Conservation (phyloP, 176 grass and related monocot genomes). For the Tillandsia leiboldiana region DNA sequence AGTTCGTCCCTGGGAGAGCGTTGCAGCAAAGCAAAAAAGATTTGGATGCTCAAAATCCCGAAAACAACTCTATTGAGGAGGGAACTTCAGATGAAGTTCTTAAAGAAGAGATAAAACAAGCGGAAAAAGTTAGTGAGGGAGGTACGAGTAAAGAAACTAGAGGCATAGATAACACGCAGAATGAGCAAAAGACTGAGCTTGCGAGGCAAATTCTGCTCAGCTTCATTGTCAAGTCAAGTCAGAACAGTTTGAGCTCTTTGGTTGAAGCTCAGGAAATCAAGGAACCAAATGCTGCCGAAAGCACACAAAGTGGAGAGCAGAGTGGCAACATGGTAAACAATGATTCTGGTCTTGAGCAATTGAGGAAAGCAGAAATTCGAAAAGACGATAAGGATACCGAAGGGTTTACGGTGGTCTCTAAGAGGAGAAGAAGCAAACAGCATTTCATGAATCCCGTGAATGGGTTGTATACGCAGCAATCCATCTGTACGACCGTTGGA, state of each 20-base stretch:
- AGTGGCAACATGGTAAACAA: slow-evolving; percentile 22
- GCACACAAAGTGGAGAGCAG: slow-evolving; percentile 28
- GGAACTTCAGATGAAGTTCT: slow-evolving; percentile 11
- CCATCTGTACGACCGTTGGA: slow-evolving; percentile 71
- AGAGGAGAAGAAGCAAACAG: slow-evolving; percentile 63
- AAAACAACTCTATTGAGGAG: slow-evolving; percentile 16
- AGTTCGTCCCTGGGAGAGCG: slow-evolving; percentile 74
- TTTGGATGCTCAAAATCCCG: slow-evolving; percentile 24
- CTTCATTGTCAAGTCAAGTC: slow-evolving; percentile 87
- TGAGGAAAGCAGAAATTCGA: slow-evolving; percentile 8
- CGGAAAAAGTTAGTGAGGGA: slow-evolving; percentile 29
- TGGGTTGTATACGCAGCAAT: slow-evolving; percentile 65
- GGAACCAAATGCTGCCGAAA: slow-evolving; percentile 27
- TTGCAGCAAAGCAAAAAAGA: slow-evolving; percentile 36
- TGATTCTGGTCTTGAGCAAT: slow-evolving; percentile 10
- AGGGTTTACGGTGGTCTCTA: slow-evolving; percentile 82
- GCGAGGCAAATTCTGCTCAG: slow-evolving; percentile 87
- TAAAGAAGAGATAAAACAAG: slow-evolving; percentile 26
- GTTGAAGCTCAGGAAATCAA: slow-evolving; percentile 16
- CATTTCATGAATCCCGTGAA: slow-evolving; percentile 53
- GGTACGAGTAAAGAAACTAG: slow-evolving; percentile 39
- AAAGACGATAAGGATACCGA: slow-evolving; percentile 60
- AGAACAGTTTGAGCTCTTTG: slow-evolving; percentile 45
- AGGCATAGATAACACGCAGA: slow-evolving; percentile 36
- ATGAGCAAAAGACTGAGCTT: slow-evolving; percentile 64